These are phyloP conservation scores for Rhodotorula toruloides DNA, from an alignment of 768 basidiomycete species.

Conservation along the genomic window DNA sequence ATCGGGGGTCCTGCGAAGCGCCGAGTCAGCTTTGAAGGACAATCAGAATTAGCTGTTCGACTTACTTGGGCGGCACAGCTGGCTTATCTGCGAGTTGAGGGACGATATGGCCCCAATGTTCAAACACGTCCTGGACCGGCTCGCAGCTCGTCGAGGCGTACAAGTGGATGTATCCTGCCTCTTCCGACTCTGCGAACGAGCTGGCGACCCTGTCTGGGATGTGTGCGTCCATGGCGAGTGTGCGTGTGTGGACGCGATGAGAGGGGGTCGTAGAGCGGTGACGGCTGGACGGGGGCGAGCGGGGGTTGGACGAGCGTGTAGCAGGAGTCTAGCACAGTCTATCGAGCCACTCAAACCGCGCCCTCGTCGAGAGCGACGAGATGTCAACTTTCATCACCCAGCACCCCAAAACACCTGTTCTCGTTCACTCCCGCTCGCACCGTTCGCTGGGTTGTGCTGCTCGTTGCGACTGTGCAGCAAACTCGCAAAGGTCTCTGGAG, in stretches of 20 bases:
- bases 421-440: too few relatives aligned
- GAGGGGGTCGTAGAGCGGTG: neutral
- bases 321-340: too few relatives aligned
- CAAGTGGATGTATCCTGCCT: neutral
- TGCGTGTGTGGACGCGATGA: neutral
- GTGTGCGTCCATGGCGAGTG: too few relatives aligned
- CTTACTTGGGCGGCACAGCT: slow-evolving; percentile 7
- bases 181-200: neutral
- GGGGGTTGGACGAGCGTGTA: neutral
- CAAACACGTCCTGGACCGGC: neutral
- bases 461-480: too few relatives aligned
- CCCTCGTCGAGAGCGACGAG: too few relatives aligned
- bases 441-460: too few relatives aligned
- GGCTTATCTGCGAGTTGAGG: slow-evolving; percentile 19
- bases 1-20: slow-evolving; percentile 14
- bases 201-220: neutral
- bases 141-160: neutral
- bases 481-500: too few relatives aligned
- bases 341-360: too few relatives aligned
- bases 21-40: neutral
- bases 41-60: too few relatives aligned
- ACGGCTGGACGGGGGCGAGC: neutral
- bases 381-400: too few relatives aligned
- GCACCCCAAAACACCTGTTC: too few relatives aligned
- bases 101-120: slow-evolving; percentile 17